phyloP scores from a whole-genome alignment of 495 filamentous ascomycete species.

The Echria macrotheca region DNA sequence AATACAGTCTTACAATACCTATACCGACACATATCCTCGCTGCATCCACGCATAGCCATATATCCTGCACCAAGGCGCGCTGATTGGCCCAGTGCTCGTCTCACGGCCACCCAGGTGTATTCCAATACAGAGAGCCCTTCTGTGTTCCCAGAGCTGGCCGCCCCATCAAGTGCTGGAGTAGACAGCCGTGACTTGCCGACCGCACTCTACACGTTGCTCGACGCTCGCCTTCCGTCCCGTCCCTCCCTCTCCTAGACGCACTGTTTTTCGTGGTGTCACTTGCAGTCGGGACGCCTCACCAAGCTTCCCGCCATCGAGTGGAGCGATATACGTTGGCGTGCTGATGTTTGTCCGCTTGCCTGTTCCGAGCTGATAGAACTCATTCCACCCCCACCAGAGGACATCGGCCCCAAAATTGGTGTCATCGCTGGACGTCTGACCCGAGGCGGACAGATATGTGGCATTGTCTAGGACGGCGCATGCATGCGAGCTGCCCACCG shows the following conservation, averaged over 20 bases:
- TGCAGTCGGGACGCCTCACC: conserved; percentile 71
- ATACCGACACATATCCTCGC: not conserved
- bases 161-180: conserved; percentile 45
- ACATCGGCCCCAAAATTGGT: conserved; percentile 81
- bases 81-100: no score
- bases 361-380: conserved; percentile 86
- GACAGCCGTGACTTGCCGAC: conserved; percentile 74
- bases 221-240: conserved; percentile 62
- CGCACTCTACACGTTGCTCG: conserved; percentile 87
- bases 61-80: no score
- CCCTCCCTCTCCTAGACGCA: conserved; percentile 55
- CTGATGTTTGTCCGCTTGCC: conserved; percentile 77
- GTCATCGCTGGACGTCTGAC: conserved; percentile 51
- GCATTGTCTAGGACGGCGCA: conserved; percentile 78
- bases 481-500: conserved; percentile 71
- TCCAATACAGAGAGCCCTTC: no score
- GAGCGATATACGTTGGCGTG: conserved; percentile 70
- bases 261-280: conserved; percentile 71
- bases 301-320: conserved; percentile 54
- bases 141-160: no score
- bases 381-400: conserved; percentile 91
- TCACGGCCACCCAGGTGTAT: no score
- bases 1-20: conserved; percentile 1
- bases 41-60: no score
- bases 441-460: conserved; percentile 51